These are phyloP conservation scores for Candida suzukii DNA, from an alignment of 805 yeast genomes.

Conservation along the genomic window DNA sequence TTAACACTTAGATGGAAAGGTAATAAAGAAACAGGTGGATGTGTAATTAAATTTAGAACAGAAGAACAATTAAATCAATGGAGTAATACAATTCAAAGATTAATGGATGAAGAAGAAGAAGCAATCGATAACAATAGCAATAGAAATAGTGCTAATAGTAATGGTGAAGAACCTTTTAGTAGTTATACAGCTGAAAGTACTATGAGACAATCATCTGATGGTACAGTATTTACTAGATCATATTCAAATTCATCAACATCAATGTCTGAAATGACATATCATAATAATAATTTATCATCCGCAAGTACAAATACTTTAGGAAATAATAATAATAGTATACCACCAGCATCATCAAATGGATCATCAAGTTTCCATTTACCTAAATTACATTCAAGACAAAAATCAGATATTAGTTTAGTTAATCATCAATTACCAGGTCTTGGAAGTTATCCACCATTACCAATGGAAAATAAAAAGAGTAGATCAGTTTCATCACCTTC, in stretches of 20 bases:
- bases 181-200: not conserved
- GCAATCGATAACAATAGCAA: slow-evolving; percentile 12
- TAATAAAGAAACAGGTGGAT: slow-evolving; percentile 77
- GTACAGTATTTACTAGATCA: slow-evolving; percentile 14
- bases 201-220: slow-evolving; percentile 3
- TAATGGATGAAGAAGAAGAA: slow-evolving; percentile 26
- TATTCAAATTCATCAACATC: slow-evolving; percentile 18
- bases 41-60: slow-evolving; percentile 71
- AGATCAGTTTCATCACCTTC: slow-evolving; percentile 29
- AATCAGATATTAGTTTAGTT: slow-evolving; percentile 4
- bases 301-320: not conserved
- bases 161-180: not conserved
- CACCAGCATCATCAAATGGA: not conserved
- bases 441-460: slow-evolving; percentile 2
- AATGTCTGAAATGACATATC: not conserved
- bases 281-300: not conserved
- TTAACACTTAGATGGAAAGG: slow-evolving; percentile 78
- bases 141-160: slow-evolving; percentile 2
- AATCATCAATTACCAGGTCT: slow-evolving; percentile 1
- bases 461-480: slow-evolving; percentile 12
- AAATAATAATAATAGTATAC: no score
- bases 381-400: slow-evolving; percentile 4
- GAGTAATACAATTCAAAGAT: slow-evolving; percentile 56
- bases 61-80: slow-evolving; percentile 83
- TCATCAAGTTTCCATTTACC: not conserved